Conservation (phyloP, 768 basidiomycete species). For the Boletus coccyginus region DNA sequence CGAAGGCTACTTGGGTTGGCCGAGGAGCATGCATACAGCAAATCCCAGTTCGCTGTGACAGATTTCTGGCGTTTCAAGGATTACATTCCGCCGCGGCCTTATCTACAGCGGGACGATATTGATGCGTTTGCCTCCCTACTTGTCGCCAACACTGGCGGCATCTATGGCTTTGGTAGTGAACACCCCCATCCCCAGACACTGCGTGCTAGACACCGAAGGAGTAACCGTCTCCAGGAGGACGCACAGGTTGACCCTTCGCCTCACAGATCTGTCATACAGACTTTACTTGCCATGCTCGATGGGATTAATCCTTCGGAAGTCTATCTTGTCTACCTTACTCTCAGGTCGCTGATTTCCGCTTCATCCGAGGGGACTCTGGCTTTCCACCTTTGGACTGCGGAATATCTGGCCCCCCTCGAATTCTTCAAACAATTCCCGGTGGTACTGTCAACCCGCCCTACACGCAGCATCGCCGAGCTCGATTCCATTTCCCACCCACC, state of each 20-base stretch:
- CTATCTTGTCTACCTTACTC: constrained; percentile 59
- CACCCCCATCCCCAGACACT: constrained; percentile 42
- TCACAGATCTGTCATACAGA: constrained; percentile 49
- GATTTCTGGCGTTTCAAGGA: constrained; percentile 88
- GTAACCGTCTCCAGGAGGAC: constrained; percentile 12
- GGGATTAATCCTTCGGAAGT: constrained; percentile 46
- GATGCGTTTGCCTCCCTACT: constrained; percentile 71
- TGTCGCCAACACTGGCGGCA: constrained; percentile 52
- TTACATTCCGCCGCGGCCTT: constrained; percentile 55
- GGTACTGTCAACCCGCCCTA: constrained; percentile 30
- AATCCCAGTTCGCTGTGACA: constrained; percentile 47
- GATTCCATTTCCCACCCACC: constrained; percentile 37
- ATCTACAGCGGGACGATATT: constrained; percentile 65
- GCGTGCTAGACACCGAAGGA: constrained; percentile 35
- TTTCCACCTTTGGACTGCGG: constrained; percentile 34
- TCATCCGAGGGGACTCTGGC: constrained; percentile 29
- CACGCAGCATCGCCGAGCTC: constrained; percentile 37
- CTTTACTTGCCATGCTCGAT: constrained; percentile 59
- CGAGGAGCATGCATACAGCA: constrained; percentile 35
- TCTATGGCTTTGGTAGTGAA: constrained; percentile 60
- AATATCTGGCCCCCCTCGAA: constrained; percentile 44
- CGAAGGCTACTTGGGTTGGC: constrained; percentile 57
- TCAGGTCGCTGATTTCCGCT: constrained; percentile 54
- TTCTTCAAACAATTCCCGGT: constrained; percentile 48
- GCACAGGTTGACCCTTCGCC: constrained; percentile 29